Conservation (phyloP, 495 filamentous ascomycete species). For the Alectoria sarmentosa region DNA sequence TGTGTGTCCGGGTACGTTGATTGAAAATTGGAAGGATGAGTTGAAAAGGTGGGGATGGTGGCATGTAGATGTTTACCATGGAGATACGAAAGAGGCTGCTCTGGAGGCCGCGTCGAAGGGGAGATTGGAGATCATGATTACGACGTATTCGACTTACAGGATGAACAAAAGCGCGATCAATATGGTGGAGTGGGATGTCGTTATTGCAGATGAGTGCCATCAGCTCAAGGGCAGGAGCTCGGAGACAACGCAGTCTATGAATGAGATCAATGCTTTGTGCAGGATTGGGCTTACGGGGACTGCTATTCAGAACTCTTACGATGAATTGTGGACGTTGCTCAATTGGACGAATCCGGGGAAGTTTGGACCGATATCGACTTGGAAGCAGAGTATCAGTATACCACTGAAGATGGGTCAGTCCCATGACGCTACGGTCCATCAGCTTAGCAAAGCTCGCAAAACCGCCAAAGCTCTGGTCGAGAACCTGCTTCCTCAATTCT, state of each 20-base stretch:
- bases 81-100: slow-evolving; percentile 61
- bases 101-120: slow-evolving; percentile 69
- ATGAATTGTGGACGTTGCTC: slow-evolving; percentile 92
- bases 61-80: slow-evolving; percentile 80
- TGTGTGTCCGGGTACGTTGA: slow-evolving; percentile 80
- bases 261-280: slow-evolving; percentile 85
- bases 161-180: slow-evolving; percentile 70
- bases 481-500: slow-evolving; percentile 86
- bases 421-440: slow-evolving; percentile 80
- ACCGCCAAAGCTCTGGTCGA: slow-evolving; percentile 81
- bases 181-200: slow-evolving; percentile 85
- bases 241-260: slow-evolving; percentile 79
- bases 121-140: slow-evolving; percentile 80
- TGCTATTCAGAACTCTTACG: slow-evolving; percentile 96
- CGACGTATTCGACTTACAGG: slow-evolving; percentile 86
- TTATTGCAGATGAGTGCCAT: slow-evolving; percentile 97
- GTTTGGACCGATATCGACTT: slow-evolving; percentile 70
- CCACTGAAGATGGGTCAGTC: slow-evolving; percentile 83
- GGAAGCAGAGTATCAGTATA: slow-evolving; percentile 68
- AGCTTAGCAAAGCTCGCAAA: slow-evolving; percentile 72
- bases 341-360: slow-evolving; percentile 95
- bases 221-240: slow-evolving; percentile 74
- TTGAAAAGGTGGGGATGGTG: slow-evolving; percentile 92
- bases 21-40: slow-evolving; percentile 86
- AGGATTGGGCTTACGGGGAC: slow-evolving; percentile 92